Evolutionary conservation across 2,329 filamentous ascomycete genomes (phyloP).

Genomic region (Stemphylium beticola): DNA sequence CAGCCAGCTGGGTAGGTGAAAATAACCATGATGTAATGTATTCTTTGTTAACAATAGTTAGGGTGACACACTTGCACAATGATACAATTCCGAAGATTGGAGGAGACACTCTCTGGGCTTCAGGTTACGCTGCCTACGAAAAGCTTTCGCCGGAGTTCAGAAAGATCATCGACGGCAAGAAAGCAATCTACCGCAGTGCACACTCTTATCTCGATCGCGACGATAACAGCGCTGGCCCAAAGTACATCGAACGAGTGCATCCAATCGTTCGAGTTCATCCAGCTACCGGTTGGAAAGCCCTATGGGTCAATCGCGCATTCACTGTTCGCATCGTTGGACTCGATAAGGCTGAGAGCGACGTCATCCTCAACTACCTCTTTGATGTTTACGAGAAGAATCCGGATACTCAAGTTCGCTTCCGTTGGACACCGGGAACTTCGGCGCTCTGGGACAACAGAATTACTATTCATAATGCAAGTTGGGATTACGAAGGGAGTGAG

Average conservation of each 20-base stretch:
- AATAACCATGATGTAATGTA: not conserved
- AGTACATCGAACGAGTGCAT: constrained; percentile 70
- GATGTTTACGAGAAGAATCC: constrained; percentile 72
- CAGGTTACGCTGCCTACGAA: constrained; percentile 72
- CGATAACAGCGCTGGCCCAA: constrained; percentile 65
- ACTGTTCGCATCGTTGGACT: constrained; percentile 72
- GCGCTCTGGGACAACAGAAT: constrained; percentile 77
- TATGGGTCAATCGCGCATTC: constrained; percentile 75
- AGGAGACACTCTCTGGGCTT: constrained; percentile 76
- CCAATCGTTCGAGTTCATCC: constrained; percentile 74
- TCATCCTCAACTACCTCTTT: constrained; percentile 70
- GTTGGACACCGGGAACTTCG: constrained; percentile 70
- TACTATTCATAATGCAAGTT: constrained; percentile 76
- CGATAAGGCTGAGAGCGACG: constrained; percentile 71
- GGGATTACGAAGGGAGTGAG: constrained; percentile 72
- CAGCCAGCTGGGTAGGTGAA: constrained; percentile 65
- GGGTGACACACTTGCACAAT: constrained; percentile 72
- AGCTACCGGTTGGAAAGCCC: constrained; percentile 74
- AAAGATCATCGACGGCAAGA: constrained; percentile 68
- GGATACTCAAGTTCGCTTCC: constrained; percentile 75
- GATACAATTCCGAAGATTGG: constrained; percentile 69
- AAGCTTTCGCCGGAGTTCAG: constrained; percentile 74
- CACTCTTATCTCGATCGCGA: constrained; percentile 72
- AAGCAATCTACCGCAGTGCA: constrained; percentile 69
- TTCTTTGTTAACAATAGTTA: constrained; percentile 7